These are phyloP conservation scores for Cornus controversa DNA, from an alignment of 148 eudicot genomes.

Conservation along the genomic window DNA sequence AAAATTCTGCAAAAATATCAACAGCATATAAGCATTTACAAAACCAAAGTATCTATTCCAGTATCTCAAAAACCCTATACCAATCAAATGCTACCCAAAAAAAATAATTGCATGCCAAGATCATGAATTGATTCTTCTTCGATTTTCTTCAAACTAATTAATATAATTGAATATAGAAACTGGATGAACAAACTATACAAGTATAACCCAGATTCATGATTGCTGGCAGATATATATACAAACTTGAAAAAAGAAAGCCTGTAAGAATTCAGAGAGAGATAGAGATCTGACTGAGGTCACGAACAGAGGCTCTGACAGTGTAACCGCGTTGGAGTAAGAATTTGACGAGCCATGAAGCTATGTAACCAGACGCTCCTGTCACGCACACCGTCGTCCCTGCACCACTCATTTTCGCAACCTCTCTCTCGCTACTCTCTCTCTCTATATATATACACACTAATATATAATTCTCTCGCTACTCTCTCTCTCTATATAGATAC, in stretches of 20 bases:
- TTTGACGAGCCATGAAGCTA: slow-evolving; percentile 49
- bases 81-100: background rate
- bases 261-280: background rate
- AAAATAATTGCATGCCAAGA: too few relatives aligned
- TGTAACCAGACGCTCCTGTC: slow-evolving; percentile 40
- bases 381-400: slow-evolving; percentile 34
- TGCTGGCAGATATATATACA: background rate
- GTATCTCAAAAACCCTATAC: background rate
- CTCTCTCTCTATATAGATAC: background rate
- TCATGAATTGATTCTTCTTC: too few relatives aligned
- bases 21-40: too few relatives aligned
- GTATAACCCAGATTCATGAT: background rate
- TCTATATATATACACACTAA: background rate
- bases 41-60: background rate
- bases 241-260: too few relatives aligned
- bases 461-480: background rate
- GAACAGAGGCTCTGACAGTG: slow-evolving; percentile 40
- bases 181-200: background rate
- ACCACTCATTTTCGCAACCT: slow-evolving; percentile 15
- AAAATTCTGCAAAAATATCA: too few relatives aligned
- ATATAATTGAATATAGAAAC: too few relatives aligned
- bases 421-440: slow-evolving; percentile 1
- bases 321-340: slow-evolving; percentile 43
- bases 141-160: background rate
- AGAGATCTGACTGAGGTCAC: slow-evolving; percentile 20